Base-by-base conservation (phyloP, 169 alveolate genomes). In the Babesia caballi region DNA sequence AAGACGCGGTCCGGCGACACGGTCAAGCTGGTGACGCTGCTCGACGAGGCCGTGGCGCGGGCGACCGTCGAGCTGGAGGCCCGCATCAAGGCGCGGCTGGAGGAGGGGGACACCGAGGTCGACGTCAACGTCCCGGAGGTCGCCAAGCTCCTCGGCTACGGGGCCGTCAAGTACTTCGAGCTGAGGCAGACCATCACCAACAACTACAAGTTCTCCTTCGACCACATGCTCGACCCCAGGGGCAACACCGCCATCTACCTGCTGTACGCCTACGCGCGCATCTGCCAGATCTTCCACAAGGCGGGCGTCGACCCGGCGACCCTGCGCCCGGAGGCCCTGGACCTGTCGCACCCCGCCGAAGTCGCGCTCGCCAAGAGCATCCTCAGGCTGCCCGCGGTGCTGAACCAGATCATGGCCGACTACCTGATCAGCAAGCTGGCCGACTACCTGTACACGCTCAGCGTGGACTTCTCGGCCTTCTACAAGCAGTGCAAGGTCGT, bases 121-220 rank as follows among this genome's bases (percentile, higher is more conserved):
- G 56, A 75, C 49, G 19, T 44, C 21, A 73, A 83, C 50, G 25
- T 69, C 15, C 23, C 38, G 19, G 68, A 67, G 33, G 70, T 67
- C 6, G 58, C 86, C 8, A 74, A 95, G 82, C 91, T 82, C 30
- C 89, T 98, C 49, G 99, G 99, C 30, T 92, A 93, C 66, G 98
- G 99, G 12, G 98, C 99, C 19, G 94, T 98, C 51, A 96, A 96
- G 87, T 98, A 98, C 84, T 98, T 92, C 85, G 99, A 98, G 68
- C 83, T 98, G 33, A 96, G 95, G 57, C 98, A 97, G 74, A 95
- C 95, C 83, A 88, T 99, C 54, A 84, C 91, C 36, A 91, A 97
- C 53, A 95, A 95, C 67, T 98, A 98, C 76, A 94, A 87, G 80
- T 98, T 97, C 89, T 93, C 97, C 52, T 97, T 92, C 68, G 99